Evolutionary conservation across 495 filamentous ascomycete species (phyloP).

Genomic region (Daldinia loculata): DNA sequence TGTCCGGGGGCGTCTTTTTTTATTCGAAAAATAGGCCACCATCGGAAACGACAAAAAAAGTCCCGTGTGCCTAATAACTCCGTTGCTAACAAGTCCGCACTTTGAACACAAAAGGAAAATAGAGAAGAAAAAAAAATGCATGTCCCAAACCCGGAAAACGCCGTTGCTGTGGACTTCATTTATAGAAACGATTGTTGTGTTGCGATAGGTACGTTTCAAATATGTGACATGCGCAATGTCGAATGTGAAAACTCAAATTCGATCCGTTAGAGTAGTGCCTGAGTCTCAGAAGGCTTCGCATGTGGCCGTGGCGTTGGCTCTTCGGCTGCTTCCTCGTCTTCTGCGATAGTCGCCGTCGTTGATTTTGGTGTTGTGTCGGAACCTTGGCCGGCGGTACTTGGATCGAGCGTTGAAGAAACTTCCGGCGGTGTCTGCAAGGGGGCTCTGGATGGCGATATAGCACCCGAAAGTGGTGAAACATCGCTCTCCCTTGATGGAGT

Average conservation of each 20-base stretch:
- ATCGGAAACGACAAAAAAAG: neutral
- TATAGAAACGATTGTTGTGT: constrained; percentile 34
- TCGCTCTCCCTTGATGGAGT: constrained; percentile 49
- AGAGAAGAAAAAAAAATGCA: constrained; percentile 23
- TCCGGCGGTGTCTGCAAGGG: constrained; percentile 36
- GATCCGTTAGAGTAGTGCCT: neutral
- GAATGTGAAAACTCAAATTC: neutral
- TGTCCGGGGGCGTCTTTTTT: constrained; percentile 21
- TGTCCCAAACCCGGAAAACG: constrained; percentile 38
- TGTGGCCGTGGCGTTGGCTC: constrained; percentile 37
- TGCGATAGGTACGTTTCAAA: neutral
- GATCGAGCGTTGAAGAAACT: constrained; percentile 17
- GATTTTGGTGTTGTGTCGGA: constrained; percentile 40
- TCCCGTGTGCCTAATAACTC: constrained; percentile 35
- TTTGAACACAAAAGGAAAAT: constrained; percentile 39
- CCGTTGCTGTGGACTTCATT: constrained; percentile 39
- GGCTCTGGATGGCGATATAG: constrained; percentile 15
- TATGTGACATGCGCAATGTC: neutral
- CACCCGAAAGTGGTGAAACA: constrained; percentile 25
- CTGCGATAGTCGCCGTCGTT: constrained; percentile 6
- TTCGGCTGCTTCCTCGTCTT: constrained; percentile 24
- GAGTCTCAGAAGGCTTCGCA: constrained; percentile 26
- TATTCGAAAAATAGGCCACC: constrained; percentile 6
- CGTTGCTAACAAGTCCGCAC: constrained; percentile 29
- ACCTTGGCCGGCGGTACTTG: constrained; percentile 5